Evolutionary conservation across 306 rosid species (phyloP), one percentile per base, ranked within the genome.

Genomic region (Pueraria montana): DNA sequence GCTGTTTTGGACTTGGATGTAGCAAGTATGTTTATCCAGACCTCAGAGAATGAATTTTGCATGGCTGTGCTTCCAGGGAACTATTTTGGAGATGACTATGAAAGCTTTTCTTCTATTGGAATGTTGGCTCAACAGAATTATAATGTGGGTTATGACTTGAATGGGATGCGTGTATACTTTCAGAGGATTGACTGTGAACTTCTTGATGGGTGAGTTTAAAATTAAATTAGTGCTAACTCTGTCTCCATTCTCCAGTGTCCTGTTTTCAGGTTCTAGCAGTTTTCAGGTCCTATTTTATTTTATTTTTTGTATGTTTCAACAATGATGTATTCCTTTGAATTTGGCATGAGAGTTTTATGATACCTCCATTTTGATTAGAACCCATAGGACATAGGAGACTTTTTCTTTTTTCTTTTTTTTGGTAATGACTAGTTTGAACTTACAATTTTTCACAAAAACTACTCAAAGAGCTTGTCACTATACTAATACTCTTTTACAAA

Each of bases 51-150:
- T 24, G 81, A 27, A 32, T 53, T 75, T 42, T 82, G 71, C 77
- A 66, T 65, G 71, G 77, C 58, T 55, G 63, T 75, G 81, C 85
- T 73, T 63, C 46, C 66, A n/a, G 85, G 75, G 2, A 61, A 48
- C 58, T 72, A 59, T 63, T 49, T 56, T 6, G 80, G 80, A 1
- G 81, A 74, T 12, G 85, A 65, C 27, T 40, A 64, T 38, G 61
- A 63, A 62, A 81, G 46, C 46, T 81, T 81, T 50, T 62, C 75
- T 73, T 43, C 81, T 42, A 42, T 66, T 66, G 81, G 62, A 65
- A 65, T 75, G 61, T 50, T 74, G 40, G 76, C 71, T 27, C 63
- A 65, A 8, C 81, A 75, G 76, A 50, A 74, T 8, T 73, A 74
- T 53, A 82, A 71, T 0, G 80, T 58, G 21, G 74, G 80, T 11